Base-by-base conservation (phyloP, 1,284 basidiomycete species). In the Sanghuangporus weigelae region DNA sequence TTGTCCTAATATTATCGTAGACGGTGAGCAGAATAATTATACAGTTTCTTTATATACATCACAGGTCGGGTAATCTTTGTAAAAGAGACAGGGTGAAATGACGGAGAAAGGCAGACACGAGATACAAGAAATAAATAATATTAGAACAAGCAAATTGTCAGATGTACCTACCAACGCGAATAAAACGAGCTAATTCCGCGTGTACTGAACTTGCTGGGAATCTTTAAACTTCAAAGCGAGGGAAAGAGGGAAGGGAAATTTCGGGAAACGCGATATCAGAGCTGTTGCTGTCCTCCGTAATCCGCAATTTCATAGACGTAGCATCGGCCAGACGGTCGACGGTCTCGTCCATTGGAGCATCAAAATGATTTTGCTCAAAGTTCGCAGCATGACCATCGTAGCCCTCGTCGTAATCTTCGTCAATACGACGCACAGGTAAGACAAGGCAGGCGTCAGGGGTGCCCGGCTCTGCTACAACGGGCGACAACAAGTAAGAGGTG, bases 361-460 rank as follows among this genome's bases (percentile, higher is more conserved):
- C 42, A 19, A 16, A 11, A 4, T 48, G 54, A 10, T 23, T 38
- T 19, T 23, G 21, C 21, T 49, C 48, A 6, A 44, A 10, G 2
- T 49, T 35, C 2, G 21, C 26, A n/a, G 58, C 46, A 38, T n/a
- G 14, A n/a, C 11, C 16, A 21, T 60, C 39, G 35, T 60, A 60
- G 3, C 63, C 63, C 48, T 65, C 63, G 35, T 65, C 63, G 39
- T 65, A 65, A 19, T 65, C 50, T 19, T 65, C 63, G 38, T 65
- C 63, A 31, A 65, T 65, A 12, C 49, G 48, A 21, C 63, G 59
- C 23, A 56, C 16, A 23, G 60, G 59, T 12, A 58, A 44, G 14
- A 7, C 12, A 16, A 49, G 49, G 10, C 36, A 53, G 19, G 23
- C 46, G 7, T 36, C 38, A 12, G 62, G 62, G 8, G 62, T 63